A percentile compares a stretch with the other conserved stretches of the same genome.
These are phyloP conservation scores for Cutaneotrichosporon dermatis DNA, from an alignment of 1,284 basidiomycete species.

Conservation along the genomic window DNA sequence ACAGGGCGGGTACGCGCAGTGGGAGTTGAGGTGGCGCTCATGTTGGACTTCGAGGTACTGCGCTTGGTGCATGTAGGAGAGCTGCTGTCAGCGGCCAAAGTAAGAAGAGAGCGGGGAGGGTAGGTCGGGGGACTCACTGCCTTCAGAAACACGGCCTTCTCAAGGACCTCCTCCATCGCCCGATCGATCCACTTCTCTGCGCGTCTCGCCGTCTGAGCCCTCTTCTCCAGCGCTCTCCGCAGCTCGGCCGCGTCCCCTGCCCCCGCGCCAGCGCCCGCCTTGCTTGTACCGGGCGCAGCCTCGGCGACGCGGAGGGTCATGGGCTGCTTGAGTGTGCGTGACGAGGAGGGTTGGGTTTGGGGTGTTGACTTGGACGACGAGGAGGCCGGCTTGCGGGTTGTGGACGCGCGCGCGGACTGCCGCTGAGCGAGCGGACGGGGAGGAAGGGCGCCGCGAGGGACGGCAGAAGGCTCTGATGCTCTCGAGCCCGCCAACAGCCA, in stretches of 20 bases:
- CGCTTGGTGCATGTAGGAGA: constrained; percentile 20
- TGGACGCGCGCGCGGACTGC: too few species aligned
- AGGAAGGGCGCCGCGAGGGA: too few species aligned
- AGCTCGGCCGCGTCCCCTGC: constrained; percentile 10
- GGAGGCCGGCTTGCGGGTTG: too few species aligned
- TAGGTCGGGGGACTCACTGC: constrained; percentile 10
- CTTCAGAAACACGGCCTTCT: constrained; percentile 5
- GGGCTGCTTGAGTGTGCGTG: constrained; percentile 13
- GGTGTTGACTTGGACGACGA: too few species aligned
- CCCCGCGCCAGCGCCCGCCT: too few species aligned
- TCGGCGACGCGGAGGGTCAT: constrained; percentile 15
- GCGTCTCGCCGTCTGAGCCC: constrained; percentile 2
- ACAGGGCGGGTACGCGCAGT: constrained; percentile 40
- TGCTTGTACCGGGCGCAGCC: background rate
- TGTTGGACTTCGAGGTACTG: constrained; percentile 36
- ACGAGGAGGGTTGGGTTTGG: too few species aligned
- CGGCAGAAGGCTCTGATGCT: too few species aligned
- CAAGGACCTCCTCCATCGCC: constrained; percentile 19
- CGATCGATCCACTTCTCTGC: constrained; percentile 21
- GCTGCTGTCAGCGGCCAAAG: background rate
- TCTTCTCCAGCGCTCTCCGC: constrained; percentile 9
- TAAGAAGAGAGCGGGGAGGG: background rate
- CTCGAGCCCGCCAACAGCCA: too few species aligned
- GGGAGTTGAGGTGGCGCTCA: constrained; percentile 38
- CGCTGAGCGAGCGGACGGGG: too few species aligned